These are phyloP conservation scores for Poa pratensis DNA, from an alignment of 176 grass and related monocot species.

Conservation along the genomic window DNA sequence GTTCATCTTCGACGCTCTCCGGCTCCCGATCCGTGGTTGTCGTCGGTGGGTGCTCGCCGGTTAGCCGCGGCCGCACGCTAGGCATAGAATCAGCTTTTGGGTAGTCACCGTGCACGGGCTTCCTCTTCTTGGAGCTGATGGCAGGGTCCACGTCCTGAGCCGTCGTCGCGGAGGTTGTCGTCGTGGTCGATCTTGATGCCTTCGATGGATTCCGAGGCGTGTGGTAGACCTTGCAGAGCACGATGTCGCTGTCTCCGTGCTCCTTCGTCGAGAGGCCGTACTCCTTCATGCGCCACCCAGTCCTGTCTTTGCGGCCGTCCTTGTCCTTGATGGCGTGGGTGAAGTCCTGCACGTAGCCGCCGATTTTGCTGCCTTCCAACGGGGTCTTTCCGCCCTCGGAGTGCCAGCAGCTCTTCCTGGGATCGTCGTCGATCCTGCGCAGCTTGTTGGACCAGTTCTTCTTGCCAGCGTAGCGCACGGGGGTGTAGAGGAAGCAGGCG, in stretches of 20 bases:
- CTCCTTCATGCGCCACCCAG: conserved; percentile 13
- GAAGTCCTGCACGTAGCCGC: conserved; percentile 9
- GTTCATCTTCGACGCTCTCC: too few species aligned
- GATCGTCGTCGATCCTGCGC: not conserved
- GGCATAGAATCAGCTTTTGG: not conserved
- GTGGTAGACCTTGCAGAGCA: not conserved
- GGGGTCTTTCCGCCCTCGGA: not conserved
- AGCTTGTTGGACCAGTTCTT: not conserved
- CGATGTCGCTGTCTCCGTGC: not conserved
- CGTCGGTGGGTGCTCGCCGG: not conserved
- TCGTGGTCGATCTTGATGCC: too few species aligned
- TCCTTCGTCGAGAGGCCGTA: not conserved
- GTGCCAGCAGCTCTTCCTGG: not conserved
- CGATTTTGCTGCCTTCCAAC: not conserved
- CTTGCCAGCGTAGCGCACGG: not conserved
- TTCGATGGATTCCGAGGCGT: not conserved
- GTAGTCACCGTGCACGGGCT: not conserved
- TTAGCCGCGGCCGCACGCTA: not conserved
- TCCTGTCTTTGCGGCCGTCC: not conserved
- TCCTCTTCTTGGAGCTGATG: not conserved
- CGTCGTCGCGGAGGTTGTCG: too few species aligned
- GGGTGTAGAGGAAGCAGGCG: not conserved
- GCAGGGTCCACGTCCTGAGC: too few species aligned
- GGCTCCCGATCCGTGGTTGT: too few species aligned
- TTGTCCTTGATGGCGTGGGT: not conserved